phyloP scores from a whole-genome alignment of 805 yeast species.

The Starmerella bombi region DNA sequence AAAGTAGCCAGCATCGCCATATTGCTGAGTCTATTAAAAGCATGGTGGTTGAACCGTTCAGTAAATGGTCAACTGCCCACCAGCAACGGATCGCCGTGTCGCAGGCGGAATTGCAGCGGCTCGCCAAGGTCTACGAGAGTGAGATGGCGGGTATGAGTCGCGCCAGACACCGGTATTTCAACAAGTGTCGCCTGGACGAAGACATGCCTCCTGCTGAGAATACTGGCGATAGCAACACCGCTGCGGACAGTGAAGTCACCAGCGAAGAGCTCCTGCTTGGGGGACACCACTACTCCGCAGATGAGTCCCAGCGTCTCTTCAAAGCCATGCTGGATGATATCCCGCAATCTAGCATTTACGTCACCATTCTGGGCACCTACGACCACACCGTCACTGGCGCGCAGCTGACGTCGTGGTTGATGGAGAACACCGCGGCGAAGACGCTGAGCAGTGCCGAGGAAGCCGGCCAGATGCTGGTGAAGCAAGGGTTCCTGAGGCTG shows the following conservation, averaged over 20 bases:
- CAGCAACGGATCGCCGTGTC: constrained; percentile 50
- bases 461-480: constrained; percentile 60
- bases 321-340: constrained; percentile 35
- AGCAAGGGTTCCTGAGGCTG: constrained; percentile 44
- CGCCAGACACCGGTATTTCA: constrained; percentile 55
- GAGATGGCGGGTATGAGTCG: constrained; percentile 39
- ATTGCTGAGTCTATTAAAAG: constrained; percentile 49
- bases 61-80: constrained; percentile 64
- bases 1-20: constrained; percentile 45
- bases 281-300: constrained; percentile 27
- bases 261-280: constrained; percentile 24
- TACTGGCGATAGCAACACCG: neutral
- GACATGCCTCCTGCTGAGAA: constrained; percentile 26
- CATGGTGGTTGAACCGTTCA: constrained; percentile 56
- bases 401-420: constrained; percentile 47
- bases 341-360: constrained; percentile 42
- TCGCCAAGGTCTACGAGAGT: constrained; percentile 40
- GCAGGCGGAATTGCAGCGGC: constrained; percentile 39
- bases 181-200: constrained; percentile 61
- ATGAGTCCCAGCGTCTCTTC: constrained; percentile 34
- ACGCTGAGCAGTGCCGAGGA: constrained; percentile 49
- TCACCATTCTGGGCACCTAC: constrained; percentile 59
- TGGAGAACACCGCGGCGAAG: constrained; percentile 33
- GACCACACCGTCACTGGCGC: constrained; percentile 50
- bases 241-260: constrained; percentile 5